phyloP scores from a whole-genome alignment of 2,329 filamentous ascomycete species.

The Phaeophleospora eucalypticola region DNA sequence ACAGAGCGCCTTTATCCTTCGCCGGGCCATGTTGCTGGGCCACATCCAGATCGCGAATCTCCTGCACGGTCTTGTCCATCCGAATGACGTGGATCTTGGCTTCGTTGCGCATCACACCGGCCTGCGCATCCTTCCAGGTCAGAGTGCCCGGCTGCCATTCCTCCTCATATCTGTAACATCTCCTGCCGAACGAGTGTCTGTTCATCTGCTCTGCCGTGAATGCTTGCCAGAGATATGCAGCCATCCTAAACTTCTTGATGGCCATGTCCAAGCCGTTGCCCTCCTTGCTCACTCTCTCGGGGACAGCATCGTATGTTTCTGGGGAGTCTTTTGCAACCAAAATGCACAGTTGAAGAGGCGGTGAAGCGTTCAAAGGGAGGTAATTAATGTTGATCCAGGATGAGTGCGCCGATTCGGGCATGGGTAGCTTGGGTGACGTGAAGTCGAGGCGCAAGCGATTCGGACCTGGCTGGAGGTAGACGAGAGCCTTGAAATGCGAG shows the following conservation, averaged over 20 bases:
- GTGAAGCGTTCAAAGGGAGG: conserved; percentile 70
- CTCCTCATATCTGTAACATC: conserved; percentile 87
- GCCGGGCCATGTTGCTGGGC: conserved; percentile 73
- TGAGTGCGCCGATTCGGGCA: conserved; percentile 66
- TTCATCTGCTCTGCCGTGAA: conserved; percentile 97
- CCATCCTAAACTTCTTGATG: conserved; percentile 87
- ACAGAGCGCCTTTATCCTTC: conserved; percentile 68
- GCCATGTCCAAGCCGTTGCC: conserved; percentile 78
- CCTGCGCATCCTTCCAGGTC: conserved; percentile 67
- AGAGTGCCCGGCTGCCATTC: conserved; percentile 85
- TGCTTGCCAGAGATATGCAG: conserved; percentile 93
- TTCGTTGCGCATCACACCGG: conserved; percentile 77
- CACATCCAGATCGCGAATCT: conserved; percentile 72
- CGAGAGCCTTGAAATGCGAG: conserved; percentile 85
- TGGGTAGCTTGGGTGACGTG: conserved; percentile 69
- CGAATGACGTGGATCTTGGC: conserved; percentile 85
- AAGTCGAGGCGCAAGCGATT: conserved; percentile 90
- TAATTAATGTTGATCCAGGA: conserved; percentile 82
- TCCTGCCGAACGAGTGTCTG: conserved; percentile 77
- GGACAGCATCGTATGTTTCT: conserved; percentile 76
- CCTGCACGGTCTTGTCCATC: conserved; percentile 75
- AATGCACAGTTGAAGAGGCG: conserved; percentile 85
- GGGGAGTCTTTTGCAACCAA: conserved; percentile 84
- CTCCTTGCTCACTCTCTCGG: conserved; percentile 70
- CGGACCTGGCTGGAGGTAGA: conserved; percentile 86